A percentile compares a stretch with the other conserved stretches of the same genome.
These are phyloP conservation scores for Diversispora epigaea DNA, from an alignment of 192 early-diverging fungal genomes.

Conservation along the genomic window DNA sequence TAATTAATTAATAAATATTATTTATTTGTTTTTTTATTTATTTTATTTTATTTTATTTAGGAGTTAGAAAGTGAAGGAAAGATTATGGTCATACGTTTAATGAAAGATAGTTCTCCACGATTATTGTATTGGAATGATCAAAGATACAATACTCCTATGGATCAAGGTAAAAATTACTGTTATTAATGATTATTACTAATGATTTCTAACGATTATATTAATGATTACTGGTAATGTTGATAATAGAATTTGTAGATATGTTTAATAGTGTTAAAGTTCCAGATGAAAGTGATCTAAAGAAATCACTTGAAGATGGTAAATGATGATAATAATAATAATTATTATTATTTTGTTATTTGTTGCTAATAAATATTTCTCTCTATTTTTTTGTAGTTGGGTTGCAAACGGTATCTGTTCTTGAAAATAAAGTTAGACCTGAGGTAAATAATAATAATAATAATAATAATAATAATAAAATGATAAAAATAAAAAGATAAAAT, in stretches of 20 bases:
- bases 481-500: no score
- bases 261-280: constrained; percentile 70
- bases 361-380: neutral
- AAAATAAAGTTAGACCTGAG: constrained; percentile 57
- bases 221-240: constrained; percentile 19
- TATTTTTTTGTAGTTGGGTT: constrained; percentile 53
- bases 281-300: constrained; percentile 69
- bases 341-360: neutral
- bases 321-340: neutral
- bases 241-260: constrained; percentile 69
- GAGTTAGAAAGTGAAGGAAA: constrained; percentile 55
- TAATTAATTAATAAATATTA: neutral
- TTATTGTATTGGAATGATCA: constrained; percentile 69
- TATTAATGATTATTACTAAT: neutral
- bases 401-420: constrained; percentile 70
- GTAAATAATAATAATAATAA: constrained; percentile 26
- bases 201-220: neutral
- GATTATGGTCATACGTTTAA: constrained; percentile 62
- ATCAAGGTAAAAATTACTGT: constrained; percentile 41
- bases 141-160: constrained; percentile 53
- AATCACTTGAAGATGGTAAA: constrained; percentile 62
- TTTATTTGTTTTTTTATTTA: neutral
- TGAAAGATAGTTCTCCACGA: constrained; percentile 63
- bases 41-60: constrained; percentile 29
- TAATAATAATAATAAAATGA: no score